Conservation (phyloP, 2,329 filamentous ascomycete genomes). For the Pseudonectria foliicola region DNA sequence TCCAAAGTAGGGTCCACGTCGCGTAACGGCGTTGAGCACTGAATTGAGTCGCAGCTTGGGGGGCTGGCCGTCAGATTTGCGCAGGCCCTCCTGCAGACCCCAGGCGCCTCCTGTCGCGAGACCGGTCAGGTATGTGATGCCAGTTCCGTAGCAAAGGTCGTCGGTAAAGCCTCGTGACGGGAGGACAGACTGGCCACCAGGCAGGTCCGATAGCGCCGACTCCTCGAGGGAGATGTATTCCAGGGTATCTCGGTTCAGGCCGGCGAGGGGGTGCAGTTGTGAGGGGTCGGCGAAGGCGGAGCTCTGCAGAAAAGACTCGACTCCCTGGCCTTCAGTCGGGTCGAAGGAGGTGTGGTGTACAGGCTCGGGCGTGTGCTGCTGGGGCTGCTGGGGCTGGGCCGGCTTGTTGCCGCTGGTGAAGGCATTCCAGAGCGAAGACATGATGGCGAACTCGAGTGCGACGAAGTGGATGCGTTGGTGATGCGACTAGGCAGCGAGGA, state of each 20-base stretch:
- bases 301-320: conserved; percentile 76
- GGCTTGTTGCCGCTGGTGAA: conserved; percentile 53
- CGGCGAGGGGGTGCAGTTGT: conserved; percentile 85
- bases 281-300: conserved; percentile 78
- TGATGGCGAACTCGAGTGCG: conserved; percentile 22
- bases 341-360: conserved; percentile 57
- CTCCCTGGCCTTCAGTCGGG: conserved; percentile 66
- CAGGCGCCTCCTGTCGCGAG: conserved; percentile 81
- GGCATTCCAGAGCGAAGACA: conserved; percentile 55
- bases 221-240: conserved; percentile 96
- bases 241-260: conserved; percentile 84
- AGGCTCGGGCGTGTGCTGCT: conserved; percentile 32
- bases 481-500: conserved; percentile 6
- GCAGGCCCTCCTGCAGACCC: conserved; percentile 85
- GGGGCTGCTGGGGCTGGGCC: conserved; percentile 34
- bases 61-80: conserved; percentile 66
- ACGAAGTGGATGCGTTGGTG: conserved; percentile 7
- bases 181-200: conserved; percentile 77
- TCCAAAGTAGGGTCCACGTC: conserved; percentile 87
- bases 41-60: conserved; percentile 92
- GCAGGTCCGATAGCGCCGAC: conserved; percentile 76
- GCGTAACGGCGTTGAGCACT: conserved; percentile 87
- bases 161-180: conserved; percentile 97
- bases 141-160: conserved; percentile 95
- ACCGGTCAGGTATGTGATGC: conserved; percentile 86